Percentiles rank a stretch among this genome's conserved stretches.
Conservation (phyloP, 331 rosid species). For the Malus hybrid region DNA sequence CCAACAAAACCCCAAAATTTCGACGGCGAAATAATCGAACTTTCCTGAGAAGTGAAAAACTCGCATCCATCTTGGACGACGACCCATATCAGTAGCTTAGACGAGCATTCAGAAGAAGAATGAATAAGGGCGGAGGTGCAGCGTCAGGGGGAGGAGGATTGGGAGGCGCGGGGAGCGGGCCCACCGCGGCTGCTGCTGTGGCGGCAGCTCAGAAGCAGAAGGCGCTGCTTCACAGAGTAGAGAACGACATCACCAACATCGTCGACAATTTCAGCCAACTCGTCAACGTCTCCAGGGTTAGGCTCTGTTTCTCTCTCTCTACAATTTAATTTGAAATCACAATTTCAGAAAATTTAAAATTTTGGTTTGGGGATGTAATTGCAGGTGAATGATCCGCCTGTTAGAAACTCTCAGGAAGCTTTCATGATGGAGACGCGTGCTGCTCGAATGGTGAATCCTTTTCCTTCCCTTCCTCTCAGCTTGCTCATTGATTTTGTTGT, state of each 20-base stretch:
- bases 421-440: slow-evolving; percentile 96
- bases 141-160: slow-evolving; percentile 22
- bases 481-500: not conserved
- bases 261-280: slow-evolving; percentile 89
- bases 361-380: not conserved
- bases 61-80: too few relatives aligned
- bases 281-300: slow-evolving; percentile 74
- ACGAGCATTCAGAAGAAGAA: not conserved
- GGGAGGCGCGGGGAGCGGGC: slow-evolving; percentile 52
- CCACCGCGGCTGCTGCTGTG: slow-evolving; percentile 66
- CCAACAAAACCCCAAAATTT: too few relatives aligned
- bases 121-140: slow-evolving; percentile 70
- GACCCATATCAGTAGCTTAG: too few relatives aligned
- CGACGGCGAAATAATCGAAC: too few relatives aligned
- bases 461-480: not conserved
- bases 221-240: slow-evolving; percentile 61
- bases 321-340: not conserved
- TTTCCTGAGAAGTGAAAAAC: too few relatives aligned
- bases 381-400: slow-evolving; percentile 80
- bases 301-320: slow-evolving; percentile 20
- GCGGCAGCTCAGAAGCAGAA: slow-evolving; percentile 91
- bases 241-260: slow-evolving; percentile 54
- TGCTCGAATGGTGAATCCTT: slow-evolving; percentile 60
- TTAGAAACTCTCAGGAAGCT: slow-evolving; percentile 84
- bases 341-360: not conserved